Evolutionary conservation across 139 green algal species (phyloP), one percentile per base, ranked within the genome.

Genomic region (Closterium sp.): DNA sequence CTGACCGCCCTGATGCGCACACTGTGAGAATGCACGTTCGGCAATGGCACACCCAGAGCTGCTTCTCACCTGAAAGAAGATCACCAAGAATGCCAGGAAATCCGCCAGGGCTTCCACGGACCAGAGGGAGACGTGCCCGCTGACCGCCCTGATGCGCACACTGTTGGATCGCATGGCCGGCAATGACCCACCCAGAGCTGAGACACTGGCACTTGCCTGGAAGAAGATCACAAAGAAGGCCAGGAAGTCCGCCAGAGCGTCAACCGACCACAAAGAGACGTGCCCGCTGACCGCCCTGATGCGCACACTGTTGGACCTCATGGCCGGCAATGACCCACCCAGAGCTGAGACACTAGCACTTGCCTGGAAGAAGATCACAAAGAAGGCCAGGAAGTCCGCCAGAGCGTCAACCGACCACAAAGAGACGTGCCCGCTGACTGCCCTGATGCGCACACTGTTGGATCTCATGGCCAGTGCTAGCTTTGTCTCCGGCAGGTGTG

Each of bases 91-190:
- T 0, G 70, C 27, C 0, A 88, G 73, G 38, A 91, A 91, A 1
- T 87, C 89, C 21, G 79, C 89, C 1, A 91, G 27, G 17, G 89
- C 89, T 0, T 91, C 89, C 10, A 89, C 9, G 1, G 22, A 87
- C 89, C 89, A 91, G 4, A 91, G 30, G 21, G 89, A 91, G 32
- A 91, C 89, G 84, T 91, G 89, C 89, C n/a, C n/a, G n/a, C n/a
- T n/a, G n/a, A n/a, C n/a, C n/a, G n/a, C n/a, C 34, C 32, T 88
- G 9, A 73, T 79, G 62, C 62, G 62, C 62, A 79, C 62, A 24
- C 62, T 79, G 62, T 79, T 79, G 17, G 17, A 79, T 24, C 62
- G 17, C 17, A 79, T 79, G 17, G 11, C 17, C 0, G 5, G 62
- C 17, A 50, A 50, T 13, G 38, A 13, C 38, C 11, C 38, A 79